These are phyloP conservation scores for Phytophthora megakarya DNA, from an alignment of 352 stramenopile genomes.

Conservation along the genomic window DNA sequence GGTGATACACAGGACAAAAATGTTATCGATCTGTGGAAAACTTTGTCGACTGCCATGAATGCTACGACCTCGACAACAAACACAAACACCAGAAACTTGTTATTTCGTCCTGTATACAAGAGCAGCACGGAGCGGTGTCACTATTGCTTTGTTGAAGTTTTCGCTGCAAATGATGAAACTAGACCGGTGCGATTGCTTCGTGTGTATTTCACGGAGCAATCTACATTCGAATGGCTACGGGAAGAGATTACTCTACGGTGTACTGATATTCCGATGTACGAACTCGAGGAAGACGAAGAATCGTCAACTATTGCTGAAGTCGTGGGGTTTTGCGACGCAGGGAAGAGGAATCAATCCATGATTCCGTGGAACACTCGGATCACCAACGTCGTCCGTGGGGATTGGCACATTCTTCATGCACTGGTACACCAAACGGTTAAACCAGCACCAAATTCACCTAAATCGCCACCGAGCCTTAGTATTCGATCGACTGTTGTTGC, in stretches of 20 bases:
- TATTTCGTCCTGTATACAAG: slow-evolving; percentile 25
- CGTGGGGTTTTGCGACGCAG: slow-evolving; percentile 34
- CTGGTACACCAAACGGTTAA: slow-evolving; percentile 18
- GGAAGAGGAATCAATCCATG: slow-evolving; percentile 26
- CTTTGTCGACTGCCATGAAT: slow-evolving; percentile 14
- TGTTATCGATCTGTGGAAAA: slow-evolving; percentile 34
- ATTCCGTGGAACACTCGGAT: slow-evolving; percentile 25
- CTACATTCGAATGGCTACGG: slow-evolving; percentile 43
- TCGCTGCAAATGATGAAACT: neutral
- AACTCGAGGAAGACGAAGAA: slow-evolving; percentile 10
- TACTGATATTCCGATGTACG: slow-evolving; percentile 18
- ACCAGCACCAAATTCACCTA: neutral
- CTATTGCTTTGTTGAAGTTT: slow-evolving; percentile 28
- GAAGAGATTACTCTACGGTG: slow-evolving; percentile 34
- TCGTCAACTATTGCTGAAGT: slow-evolving; percentile 9
- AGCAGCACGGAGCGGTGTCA: slow-evolving; percentile 26
- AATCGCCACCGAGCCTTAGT: neutral
- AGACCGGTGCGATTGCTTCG: slow-evolving; percentile 31
- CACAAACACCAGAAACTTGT: neutral
- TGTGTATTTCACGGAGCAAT: slow-evolving; percentile 38
- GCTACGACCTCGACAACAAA: slow-evolving; percentile 1
- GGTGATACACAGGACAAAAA: slow-evolving; percentile 31
- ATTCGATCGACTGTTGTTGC: neutral
- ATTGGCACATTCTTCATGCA: slow-evolving; percentile 18
- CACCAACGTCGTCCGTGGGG: slow-evolving; percentile 21